These are phyloP conservation scores for Noccaea bulbosa DNA, from an alignment of 345 rosid genomes.

Conservation along the genomic window DNA sequence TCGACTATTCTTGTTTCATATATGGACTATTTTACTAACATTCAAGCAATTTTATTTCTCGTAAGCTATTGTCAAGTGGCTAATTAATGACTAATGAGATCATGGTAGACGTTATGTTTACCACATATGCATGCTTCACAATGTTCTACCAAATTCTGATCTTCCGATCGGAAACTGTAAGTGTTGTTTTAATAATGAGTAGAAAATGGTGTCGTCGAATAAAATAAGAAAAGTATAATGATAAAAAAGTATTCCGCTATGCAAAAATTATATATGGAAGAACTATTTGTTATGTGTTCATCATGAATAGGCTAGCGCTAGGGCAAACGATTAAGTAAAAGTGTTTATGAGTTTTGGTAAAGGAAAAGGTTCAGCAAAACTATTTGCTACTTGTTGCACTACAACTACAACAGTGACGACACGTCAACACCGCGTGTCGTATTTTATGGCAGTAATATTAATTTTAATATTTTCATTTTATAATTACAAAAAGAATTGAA, in stretches of 20 bases:
- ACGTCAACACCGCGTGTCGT: too few relatives aligned
- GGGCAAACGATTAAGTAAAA: too few relatives aligned
- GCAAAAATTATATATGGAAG: not conserved
- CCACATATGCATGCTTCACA: conserved; percentile 16
- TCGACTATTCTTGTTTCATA: not conserved
- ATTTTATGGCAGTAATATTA: too few relatives aligned
- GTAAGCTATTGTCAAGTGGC: conserved; percentile 8
- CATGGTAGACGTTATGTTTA: conserved; percentile 24
- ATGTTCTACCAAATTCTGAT: conserved; percentile 1
- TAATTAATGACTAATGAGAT: conserved; percentile 11
- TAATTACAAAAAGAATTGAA: too few relatives aligned
- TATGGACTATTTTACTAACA: conserved; percentile 20
- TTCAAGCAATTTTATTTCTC: conserved; percentile 6
- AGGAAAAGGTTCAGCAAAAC: not conserved
- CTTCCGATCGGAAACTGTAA: conserved; percentile 4
- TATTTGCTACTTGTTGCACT: too few relatives aligned
- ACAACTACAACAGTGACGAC: too few relatives aligned
- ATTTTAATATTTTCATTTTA: too few relatives aligned
- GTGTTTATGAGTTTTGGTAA: not conserved
- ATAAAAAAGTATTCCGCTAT: not conserved
- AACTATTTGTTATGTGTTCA: not conserved
- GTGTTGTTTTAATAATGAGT: not conserved
- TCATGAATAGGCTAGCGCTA: too few relatives aligned
- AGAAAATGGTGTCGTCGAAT: not conserved
- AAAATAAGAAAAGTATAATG: not conserved